Evolutionary conservation across 2,329 filamentous ascomycete species (phyloP), one percentile per base, ranked within the genome.

Genomic region (Diaporthe velutina): DNA sequence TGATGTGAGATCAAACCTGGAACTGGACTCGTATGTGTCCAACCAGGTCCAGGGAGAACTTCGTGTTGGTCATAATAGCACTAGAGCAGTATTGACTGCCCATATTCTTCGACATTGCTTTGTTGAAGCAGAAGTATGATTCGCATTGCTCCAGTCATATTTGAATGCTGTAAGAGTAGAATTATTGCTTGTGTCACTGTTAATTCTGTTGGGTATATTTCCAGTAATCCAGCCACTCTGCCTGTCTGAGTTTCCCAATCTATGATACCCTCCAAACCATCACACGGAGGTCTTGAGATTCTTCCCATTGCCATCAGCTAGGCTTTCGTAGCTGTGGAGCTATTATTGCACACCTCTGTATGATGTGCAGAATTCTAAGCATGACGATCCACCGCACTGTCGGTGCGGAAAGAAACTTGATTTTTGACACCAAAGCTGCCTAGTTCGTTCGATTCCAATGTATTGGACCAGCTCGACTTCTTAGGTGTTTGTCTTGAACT

Each of bases 331-430:
- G n/a, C n/a, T n/a, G n/a, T n/a, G 8, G 40, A 28, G 17, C 73
- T 73, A 6, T 60, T 55, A 13, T 61, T 64, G 28, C 70, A 58
- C 48, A 66, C 55, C 10, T 70, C 74, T 25, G 33, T 42, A 4
- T 33, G 40, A 28, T 75, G 68, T 3, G 22, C 28, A 12, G 74
- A 45, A 12, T 48, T 33, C 25, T 33, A 19, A 10, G 40, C 17
- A 1, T 19, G 22, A 28, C 25, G 13, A 19, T 70, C 55, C 15
- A 42, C 48, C 6, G 38, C 45, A 33, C 64, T 58, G 5, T 71
- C 58, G 22, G 30, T 68, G 40, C 48, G 52, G 2, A 68, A 28
- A 3, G 55, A 55, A n/a, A 68, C 33, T 5, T 54, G 61, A 30
- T 61, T 66, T 10, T 61, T 57, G 28, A 70, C 45, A 15, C 71